These are phyloP conservation scores for Crucihimalaya himalaica DNA, from an alignment of 345 rosid genomes.

Conservation along the genomic window DNA sequence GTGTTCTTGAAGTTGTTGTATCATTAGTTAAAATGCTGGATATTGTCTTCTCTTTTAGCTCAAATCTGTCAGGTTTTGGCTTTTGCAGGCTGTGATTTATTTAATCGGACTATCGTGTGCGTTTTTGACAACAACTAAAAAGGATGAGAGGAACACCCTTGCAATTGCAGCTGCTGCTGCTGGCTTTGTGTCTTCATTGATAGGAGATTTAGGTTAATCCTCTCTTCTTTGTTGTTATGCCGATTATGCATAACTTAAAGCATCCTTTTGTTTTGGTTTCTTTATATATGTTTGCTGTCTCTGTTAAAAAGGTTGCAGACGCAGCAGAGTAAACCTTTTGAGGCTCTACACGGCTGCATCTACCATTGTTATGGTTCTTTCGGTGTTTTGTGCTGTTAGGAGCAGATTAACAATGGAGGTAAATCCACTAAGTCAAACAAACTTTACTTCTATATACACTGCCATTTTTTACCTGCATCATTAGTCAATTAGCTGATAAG, in stretches of 20 bases:
- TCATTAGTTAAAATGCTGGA: not conserved
- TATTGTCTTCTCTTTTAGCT: not conserved
- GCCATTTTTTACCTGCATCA: not conserved
- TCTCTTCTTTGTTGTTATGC: not conserved
- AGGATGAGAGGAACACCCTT: slow-evolving; percentile 31
- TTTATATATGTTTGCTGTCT: slow-evolving; percentile 6
- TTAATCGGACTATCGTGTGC: slow-evolving; percentile 41
- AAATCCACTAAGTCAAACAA: not conserved
- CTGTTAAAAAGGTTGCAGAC: slow-evolving; percentile 52
- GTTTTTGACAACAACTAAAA: slow-evolving; percentile 32
- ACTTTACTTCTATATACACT: slow-evolving; percentile 2
- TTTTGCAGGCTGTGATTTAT: slow-evolving; percentile 50
- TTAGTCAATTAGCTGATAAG: not conserved
- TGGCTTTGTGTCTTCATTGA: slow-evolving; percentile 50
- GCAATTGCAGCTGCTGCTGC: slow-evolving; percentile 44
- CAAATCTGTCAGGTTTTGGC: not conserved
- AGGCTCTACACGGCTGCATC: slow-evolving; percentile 49
- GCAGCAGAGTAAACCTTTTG: slow-evolving; percentile 54
- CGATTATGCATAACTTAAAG: not conserved
- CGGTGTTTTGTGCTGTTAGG: slow-evolving; percentile 42
- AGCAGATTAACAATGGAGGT: slow-evolving; percentile 52
- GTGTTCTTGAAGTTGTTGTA: slow-evolving; percentile 1
- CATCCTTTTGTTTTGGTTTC: slow-evolving; percentile 6
- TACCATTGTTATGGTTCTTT: slow-evolving; percentile 42
- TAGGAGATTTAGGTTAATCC: slow-evolving; percentile 62